Percentiles rank a stretch among this genome's conserved stretches.
Evolutionary conservation across 164 flowering plant genomes (phyloP).

Genomic region (Platanus orientalis): DNA sequence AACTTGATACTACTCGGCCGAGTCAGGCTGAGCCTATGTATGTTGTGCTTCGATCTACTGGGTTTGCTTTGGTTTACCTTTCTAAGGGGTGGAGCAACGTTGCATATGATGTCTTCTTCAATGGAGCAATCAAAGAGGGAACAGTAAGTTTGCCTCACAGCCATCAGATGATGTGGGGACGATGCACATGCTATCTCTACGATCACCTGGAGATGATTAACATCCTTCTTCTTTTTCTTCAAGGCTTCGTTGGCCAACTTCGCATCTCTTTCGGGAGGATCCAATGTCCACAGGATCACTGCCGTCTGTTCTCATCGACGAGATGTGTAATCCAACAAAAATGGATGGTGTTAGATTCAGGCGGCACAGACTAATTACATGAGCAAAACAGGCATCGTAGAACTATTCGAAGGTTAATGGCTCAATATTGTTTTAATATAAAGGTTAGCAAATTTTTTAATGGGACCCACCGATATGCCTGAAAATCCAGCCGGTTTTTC

Average conservation of each 20-base stretch:
- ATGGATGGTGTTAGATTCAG: too few species aligned
- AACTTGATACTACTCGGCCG: too few species aligned
- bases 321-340: too few species aligned
- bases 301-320: constrained; percentile 52
- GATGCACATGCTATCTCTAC: constrained; percentile 74
- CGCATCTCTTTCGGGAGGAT: constrained; percentile 81
- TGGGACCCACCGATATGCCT: too few species aligned
- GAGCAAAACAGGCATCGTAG: too few species aligned
- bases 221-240: constrained; percentile 31
- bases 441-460: too few species aligned
- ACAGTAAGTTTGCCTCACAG: constrained; percentile 65
- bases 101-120: constrained; percentile 58
- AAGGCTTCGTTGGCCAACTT: constrained; percentile 57
- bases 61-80: constrained; percentile 39
- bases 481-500: too few species aligned
- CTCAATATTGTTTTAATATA: too few species aligned
- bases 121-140: constrained; percentile 56
- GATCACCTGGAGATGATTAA: constrained; percentile 38
- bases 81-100: constrained; percentile 31
- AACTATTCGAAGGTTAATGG: too few species aligned
- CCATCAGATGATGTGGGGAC: constrained; percentile 62
- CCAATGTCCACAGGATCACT: constrained; percentile 59
- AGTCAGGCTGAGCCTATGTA: too few species aligned
- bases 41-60: too few species aligned
- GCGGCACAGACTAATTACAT: too few species aligned